A percentile compares a stretch with the other conserved stretches of the same genome.
Evolutionary conservation across 257 asterid genomes (phyloP).

Genomic region (Gentiana straminea): DNA sequence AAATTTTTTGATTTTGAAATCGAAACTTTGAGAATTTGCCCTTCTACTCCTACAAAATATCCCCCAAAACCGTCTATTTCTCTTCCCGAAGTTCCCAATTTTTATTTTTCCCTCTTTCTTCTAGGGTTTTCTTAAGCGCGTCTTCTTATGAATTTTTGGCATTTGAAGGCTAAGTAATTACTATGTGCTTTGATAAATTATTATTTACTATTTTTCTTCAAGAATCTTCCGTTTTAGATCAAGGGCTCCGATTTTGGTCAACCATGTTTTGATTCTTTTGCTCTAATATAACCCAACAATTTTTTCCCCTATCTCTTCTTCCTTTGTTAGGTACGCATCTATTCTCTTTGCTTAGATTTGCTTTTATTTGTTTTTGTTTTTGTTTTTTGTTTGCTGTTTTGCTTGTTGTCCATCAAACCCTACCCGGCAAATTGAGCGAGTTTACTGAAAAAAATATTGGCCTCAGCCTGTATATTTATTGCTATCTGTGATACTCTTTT

Average conservation of each 20-base stretch:
- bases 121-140: slow-evolving; percentile 31
- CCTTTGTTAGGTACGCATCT: background rate
- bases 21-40: no score
- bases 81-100: slow-evolving; percentile 9
- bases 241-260: slow-evolving; percentile 23
- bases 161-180: background rate
- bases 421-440: background rate
- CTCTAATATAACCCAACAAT: background rate
- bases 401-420: no score
- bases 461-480: background rate
- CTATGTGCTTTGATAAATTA: slow-evolving; percentile 1
- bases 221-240: slow-evolving; percentile 10
- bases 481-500: background rate
- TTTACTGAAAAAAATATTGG: background rate
- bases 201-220: slow-evolving; percentile 4
- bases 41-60: no score
- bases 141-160: slow-evolving; percentile 8
- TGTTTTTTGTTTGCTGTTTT: background rate
- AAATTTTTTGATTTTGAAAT: no score
- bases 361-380: background rate
- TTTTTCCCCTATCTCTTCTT: background rate
- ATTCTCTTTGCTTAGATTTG: background rate
- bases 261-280: slow-evolving; percentile 24
- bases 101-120: background rate
- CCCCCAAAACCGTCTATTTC: background rate